phyloP scores from a whole-genome alignment of 2,329 filamentous ascomycete genomes.

The Xylariaceae sp. region DNA sequence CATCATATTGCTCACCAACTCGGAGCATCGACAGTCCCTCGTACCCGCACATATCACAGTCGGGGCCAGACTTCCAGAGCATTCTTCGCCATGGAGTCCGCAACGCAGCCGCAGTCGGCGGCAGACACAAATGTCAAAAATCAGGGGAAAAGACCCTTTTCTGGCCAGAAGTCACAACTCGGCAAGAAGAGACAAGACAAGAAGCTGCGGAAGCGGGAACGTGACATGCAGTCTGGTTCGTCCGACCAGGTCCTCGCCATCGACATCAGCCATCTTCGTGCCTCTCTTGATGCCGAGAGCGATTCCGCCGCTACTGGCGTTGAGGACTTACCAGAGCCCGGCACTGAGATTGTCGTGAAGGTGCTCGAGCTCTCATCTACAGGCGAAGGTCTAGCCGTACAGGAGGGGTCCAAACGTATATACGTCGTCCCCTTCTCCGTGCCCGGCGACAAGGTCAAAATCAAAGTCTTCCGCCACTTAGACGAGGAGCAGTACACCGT shows the following conservation, averaged over 20 bases:
- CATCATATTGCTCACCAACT: not conserved
- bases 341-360: slow-evolving; percentile 75
- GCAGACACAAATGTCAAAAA: not conserved
- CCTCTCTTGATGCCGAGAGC: slow-evolving; percentile 34
- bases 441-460: slow-evolving; percentile 74
- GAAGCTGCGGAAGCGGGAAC: slow-evolving; percentile 44
- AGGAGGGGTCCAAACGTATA: slow-evolving; percentile 59
- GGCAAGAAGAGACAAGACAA: slow-evolving; percentile 19
- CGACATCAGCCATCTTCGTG: slow-evolving; percentile 55
- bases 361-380: slow-evolving; percentile 81
- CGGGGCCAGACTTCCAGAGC: not conserved
- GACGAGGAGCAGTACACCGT: slow-evolving; percentile 61
- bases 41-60: not conserved
- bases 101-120: not conserved
- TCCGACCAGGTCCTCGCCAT: slow-evolving; percentile 61
- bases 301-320: slow-evolving; percentile 20
- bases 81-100: not conserved
- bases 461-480: slow-evolving; percentile 73
- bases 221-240: slow-evolving; percentile 56
- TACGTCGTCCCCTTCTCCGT: slow-evolving; percentile 86
- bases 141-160: slow-evolving; percentile 21
- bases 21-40: not conserved
- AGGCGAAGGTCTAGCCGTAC: slow-evolving; percentile 79
- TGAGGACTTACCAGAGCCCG: slow-evolving; percentile 54
- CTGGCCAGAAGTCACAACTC: slow-evolving; percentile 14